Evolutionary conservation across 2,329 filamentous ascomycete genomes (phyloP), one percentile per base, ranked within the genome.

Genomic region (Cladosporium sp.): DNA sequence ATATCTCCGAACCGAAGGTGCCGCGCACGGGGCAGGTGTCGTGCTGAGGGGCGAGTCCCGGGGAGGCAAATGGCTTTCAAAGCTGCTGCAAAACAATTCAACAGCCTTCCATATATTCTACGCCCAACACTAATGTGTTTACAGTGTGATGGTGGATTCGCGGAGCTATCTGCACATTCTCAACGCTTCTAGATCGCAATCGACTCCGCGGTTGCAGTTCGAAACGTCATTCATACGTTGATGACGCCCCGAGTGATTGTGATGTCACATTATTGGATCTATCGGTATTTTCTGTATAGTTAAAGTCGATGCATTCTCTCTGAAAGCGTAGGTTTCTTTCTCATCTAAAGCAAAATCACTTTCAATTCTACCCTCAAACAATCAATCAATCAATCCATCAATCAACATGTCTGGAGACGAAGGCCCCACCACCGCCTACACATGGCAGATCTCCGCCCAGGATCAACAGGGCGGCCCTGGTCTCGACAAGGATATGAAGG

Each of bases 391-490:
- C 30, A 55, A 21, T 21, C 3, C 21, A 21, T 18, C 3, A 47
- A 21, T 18, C n/a, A 63, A 28, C 18, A 63, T 63, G 60, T 63
- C 60, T 28, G 28, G 28, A 49, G 30, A 63, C 28, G 32, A 44
- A 41, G 30, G n/a, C 24, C 44, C 60, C 47, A 21, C 44, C 44
- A 74, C 72, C 57, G 73, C 73, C 54, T 75, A 73, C 68, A 68
- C 69, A 32, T 41, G 51, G 52, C 64, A 67, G 66, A 70, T 75
- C 57, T 69, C 71, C 47, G 59, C 71, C 10, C 74, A 76, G 58
- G 70, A 75, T 61, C 75, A 77, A 60, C 65, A 68, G 18, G 75
- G 74, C 18, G 73, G 74, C 6, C 72, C 74, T 3, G 75, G 74
- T 59, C 70, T 76, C 18, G 75, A 77, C 65, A 67, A 70, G 12